A percentile compares a stretch with the other conserved stretches of the same genome.
These are phyloP conservation scores for Coemansia sp. DNA, from an alignment of 192 early-diverging fungal species.

Conservation along the genomic window DNA sequence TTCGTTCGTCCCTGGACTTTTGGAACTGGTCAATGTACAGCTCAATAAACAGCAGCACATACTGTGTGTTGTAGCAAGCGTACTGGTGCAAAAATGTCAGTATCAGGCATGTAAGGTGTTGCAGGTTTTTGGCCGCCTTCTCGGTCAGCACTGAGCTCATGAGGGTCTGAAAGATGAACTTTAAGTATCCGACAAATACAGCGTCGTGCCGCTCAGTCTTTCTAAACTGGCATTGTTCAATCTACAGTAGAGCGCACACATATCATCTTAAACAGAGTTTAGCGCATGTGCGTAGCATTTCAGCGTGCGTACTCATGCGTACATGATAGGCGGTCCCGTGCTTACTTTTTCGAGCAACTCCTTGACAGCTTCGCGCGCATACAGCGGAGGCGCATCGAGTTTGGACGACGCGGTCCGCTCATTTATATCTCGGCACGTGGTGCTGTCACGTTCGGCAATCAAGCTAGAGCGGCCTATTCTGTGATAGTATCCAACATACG, in stretches of 20 bases:
- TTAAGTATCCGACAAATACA: constrained; percentile 13
- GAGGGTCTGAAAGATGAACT: constrained; percentile 22
- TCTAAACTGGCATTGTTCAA: constrained; percentile 14
- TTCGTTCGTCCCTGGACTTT: constrained; percentile 12
- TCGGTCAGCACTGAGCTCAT: constrained; percentile 26
- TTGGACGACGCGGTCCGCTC: constrained; percentile 2
- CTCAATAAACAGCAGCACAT: constrained; percentile 16
- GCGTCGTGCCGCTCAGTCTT: constrained; percentile 1
- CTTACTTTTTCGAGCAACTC: constrained; percentile 4
- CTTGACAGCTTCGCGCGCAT: background rate
- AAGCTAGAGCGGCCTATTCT: constrained; percentile 14
- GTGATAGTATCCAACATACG: constrained; percentile 41
- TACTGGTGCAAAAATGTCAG: constrained; percentile 39
- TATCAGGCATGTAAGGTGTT: constrained; percentile 17
- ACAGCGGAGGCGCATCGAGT: background rate
- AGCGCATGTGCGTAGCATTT: background rate
- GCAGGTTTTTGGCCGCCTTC: constrained; percentile 17
- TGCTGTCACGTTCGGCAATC: background rate
- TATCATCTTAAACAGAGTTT: background rate
- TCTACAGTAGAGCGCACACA: constrained; percentile 18
- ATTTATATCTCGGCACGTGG: background rate
- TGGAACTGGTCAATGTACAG: constrained; percentile 23
- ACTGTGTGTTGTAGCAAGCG: constrained; percentile 20
- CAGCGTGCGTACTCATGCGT: background rate
- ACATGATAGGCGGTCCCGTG: background rate